Evolutionary conservation across 1,284 basidiomycete genomes (phyloP), one percentile per base, ranked within the genome.

Genomic region (Trametes polyzona): DNA sequence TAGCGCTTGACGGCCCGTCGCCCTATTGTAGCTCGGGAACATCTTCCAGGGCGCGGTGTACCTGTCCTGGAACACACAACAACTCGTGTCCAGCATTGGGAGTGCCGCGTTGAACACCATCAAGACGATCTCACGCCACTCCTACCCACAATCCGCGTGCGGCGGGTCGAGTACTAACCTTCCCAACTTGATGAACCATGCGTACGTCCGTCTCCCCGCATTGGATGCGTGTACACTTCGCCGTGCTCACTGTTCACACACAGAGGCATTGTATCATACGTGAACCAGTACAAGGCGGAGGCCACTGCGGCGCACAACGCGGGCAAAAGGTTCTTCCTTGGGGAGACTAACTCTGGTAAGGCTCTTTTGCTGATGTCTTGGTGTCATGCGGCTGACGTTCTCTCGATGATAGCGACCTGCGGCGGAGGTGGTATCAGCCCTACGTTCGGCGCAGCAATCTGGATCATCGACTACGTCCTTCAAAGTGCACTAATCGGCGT

Each of bases 381-480:
- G 16, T 21, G 11, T 3, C 1, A 36, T 6, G 0, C 2, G 9
- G 29, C 7, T 23, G 26, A 52, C 16, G 17, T 40, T 35, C 12
- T 16, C 1, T 5, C 17, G 8, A 12, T 4, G 7, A 6, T 53
- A 76, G 76, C 76, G 7, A 78, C 76, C 2, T 78, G 78, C 55
- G 77, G 77, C 4, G 77, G 77, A 8, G 76, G 76, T 17, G 76
- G 76, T 1, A 76, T 78, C 55, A 77, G 74, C 52, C 74, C 74
- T 0, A 78, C 75, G 0, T 78, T 76, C 57, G 78, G 77, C 11
- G 77, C 77, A 0, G 77, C 69, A 2, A 65, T 80, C 2, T 80
- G 78, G 78, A 73, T 79, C 43, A 67, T 78, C 27, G 77, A 80
- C 62, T 79, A 78, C 53, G 73, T 76, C n/a, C 67, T 80, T 10